These are phyloP conservation scores for Elaeis oleifera DNA, from an alignment of 202 grass and related monocot species.

Conservation along the genomic window DNA sequence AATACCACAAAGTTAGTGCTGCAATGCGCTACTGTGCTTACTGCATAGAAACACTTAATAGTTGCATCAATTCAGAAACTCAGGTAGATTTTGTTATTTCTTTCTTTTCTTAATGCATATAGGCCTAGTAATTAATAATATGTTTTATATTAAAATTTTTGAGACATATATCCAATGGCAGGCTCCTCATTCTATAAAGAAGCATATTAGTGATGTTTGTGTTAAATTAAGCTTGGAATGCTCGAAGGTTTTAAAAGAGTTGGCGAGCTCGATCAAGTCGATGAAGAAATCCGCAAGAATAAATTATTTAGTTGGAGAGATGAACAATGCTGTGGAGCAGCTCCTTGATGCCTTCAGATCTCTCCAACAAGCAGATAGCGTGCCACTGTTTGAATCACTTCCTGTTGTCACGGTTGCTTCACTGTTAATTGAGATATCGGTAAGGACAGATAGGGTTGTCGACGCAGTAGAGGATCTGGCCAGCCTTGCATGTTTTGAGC, in stretches of 20 bases:
- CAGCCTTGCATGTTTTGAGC: conserved; percentile 41
- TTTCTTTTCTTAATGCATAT: too few relatives aligned
- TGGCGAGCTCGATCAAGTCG: conserved; percentile 2
- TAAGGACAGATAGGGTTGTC: conserved; percentile 39
- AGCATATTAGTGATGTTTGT: conserved; percentile 17
- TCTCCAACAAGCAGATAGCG: background rate
- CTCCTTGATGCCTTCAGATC: background rate
- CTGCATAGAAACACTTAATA: conserved; percentile 24
- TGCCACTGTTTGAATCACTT: conserved; percentile 43
- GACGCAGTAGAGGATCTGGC: conserved; percentile 56
- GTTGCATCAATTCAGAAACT: conserved; percentile 8
- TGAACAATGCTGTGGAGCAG: conserved; percentile 8
- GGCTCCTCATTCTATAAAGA: conserved; percentile 5
- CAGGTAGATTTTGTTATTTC: too few relatives aligned
- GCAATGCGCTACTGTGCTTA: conserved; percentile 21
- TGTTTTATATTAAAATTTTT: too few relatives aligned
- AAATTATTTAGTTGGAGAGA: background rate
- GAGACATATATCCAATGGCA: background rate
- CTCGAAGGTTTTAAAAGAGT: conserved; percentile 11
- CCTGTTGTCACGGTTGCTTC: conserved; percentile 51
- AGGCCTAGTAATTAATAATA: too few relatives aligned
- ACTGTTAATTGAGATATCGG: conserved; percentile 63
- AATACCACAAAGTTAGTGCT: conserved; percentile 34
- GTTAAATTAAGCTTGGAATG: conserved; percentile 4
- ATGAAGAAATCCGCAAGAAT: conserved; percentile 10